Evolutionary conservation across 805 yeast genomes (phyloP).

Genomic region (Pichia nakasei): DNA sequence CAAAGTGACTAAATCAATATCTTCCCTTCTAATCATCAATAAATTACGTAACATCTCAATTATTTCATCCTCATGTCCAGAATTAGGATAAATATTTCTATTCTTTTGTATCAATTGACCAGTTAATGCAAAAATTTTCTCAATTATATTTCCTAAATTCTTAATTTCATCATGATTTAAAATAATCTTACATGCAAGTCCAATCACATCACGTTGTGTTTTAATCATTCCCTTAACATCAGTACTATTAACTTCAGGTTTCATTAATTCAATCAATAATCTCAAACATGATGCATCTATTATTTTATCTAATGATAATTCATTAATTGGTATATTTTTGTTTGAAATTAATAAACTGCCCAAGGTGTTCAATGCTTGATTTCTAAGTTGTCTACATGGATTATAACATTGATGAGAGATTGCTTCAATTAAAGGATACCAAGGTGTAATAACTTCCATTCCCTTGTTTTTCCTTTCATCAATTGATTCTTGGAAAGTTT

Average conservation of each 20-base stretch:
- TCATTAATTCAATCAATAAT: slow-evolving; percentile 53
- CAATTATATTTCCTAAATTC: slow-evolving; percentile 18
- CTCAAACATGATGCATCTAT: slow-evolving; percentile 75
- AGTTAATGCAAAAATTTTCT: slow-evolving; percentile 20
- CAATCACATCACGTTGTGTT: slow-evolving; percentile 61
- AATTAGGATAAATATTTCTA: slow-evolving; percentile 10
- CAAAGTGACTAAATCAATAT: slow-evolving; percentile 18
- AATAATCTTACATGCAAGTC: slow-evolving; percentile 51
- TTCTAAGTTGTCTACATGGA: slow-evolving; percentile 72
- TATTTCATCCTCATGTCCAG: slow-evolving; percentile 24
- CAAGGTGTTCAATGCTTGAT: slow-evolving; percentile 53
- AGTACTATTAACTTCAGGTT: slow-evolving; percentile 52
- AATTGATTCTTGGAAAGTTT: slow-evolving; percentile 22
- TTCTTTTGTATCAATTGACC: slow-evolving; percentile 21
- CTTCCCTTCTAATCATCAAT: slow-evolving; percentile 22
- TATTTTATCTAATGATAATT: slow-evolving; percentile 41
- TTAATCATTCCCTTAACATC: slow-evolving; percentile 55
- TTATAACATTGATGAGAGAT: slow-evolving; percentile 84
- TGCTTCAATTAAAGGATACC: slow-evolving; percentile 67
- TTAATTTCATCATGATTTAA: slow-evolving; percentile 24
- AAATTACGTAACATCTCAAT: slow-evolving; percentile 27
- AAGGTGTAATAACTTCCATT: slow-evolving; percentile 21
- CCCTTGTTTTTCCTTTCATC: slow-evolving; percentile 20
- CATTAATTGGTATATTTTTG: slow-evolving; percentile 25
- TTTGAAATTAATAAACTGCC: slow-evolving; percentile 41